phyloP scores from a whole-genome alignment of 192 early-diverging fungal species.

The Coemansia sp. region DNA sequence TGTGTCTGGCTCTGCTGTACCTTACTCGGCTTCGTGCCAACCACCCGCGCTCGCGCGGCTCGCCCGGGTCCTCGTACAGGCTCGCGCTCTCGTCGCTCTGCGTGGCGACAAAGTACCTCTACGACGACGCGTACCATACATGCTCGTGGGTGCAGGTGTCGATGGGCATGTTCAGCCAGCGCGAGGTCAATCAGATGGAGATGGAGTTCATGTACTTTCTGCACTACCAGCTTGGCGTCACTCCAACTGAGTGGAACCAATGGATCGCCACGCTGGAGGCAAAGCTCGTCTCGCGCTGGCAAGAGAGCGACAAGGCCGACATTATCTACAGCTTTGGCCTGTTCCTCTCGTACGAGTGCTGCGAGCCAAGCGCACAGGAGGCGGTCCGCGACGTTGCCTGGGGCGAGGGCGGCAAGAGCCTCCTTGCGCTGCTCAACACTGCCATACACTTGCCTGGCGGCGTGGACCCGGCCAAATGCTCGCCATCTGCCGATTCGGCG shows the following conservation, averaged over 20 bases:
- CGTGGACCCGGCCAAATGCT: slow-evolving; percentile 20
- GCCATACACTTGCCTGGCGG: slow-evolving; percentile 29
- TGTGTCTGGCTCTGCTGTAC: slow-evolving; percentile 53
- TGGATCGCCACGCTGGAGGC: slow-evolving; percentile 51
- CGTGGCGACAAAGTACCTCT: slow-evolving; percentile 62
- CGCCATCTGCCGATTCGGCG: slow-evolving; percentile 43
- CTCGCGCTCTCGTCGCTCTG: slow-evolving; percentile 63
- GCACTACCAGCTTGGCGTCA: slow-evolving; percentile 51
- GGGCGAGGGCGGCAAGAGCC: slow-evolving; percentile 47
- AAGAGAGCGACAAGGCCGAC: slow-evolving; percentile 46
- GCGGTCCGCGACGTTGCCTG: slow-evolving; percentile 47
- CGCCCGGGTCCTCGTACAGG: slow-evolving; percentile 53
- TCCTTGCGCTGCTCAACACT: slow-evolving; percentile 34
- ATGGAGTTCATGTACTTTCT: slow-evolving; percentile 56
- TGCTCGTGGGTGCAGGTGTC: slow-evolving; percentile 62
- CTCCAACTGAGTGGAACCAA: slow-evolving; percentile 51
- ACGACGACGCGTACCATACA: slow-evolving; percentile 64
- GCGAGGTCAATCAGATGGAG: slow-evolving; percentile 63
- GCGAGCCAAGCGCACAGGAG: slow-evolving; percentile 37
- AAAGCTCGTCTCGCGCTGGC: slow-evolving; percentile 49
- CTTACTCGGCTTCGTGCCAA: slow-evolving; percentile 50
- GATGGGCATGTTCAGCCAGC: slow-evolving; percentile 51
- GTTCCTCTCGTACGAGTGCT: slow-evolving; percentile 48
- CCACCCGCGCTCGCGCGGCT: slow-evolving; percentile 52
- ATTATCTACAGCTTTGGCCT: slow-evolving; percentile 43